Evolutionary conservation across 768 basidiomycete genomes (phyloP).

Genomic region (Psilocybe subaeruginosa): DNA sequence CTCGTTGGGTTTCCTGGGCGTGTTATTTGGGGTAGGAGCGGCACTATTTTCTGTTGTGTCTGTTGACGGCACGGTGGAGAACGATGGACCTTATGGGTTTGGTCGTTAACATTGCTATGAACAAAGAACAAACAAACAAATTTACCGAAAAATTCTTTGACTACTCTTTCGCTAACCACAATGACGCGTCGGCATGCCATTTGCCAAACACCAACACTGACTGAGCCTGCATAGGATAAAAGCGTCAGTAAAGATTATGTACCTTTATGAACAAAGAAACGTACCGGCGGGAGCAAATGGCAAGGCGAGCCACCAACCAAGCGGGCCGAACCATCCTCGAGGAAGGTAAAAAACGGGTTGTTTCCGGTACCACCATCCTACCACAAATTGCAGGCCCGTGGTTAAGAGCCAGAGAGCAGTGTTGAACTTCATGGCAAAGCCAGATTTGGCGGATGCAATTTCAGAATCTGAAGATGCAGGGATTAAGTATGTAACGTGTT

Average conservation of each 20-base stretch:
- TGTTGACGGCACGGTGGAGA: neutral
- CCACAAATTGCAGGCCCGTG: slow-evolving; percentile 80
- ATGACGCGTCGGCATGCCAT: slow-evolving; percentile 93
- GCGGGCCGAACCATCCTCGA: slow-evolving; percentile 85
- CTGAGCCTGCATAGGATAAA: slow-evolving; percentile 61
- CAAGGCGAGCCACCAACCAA: slow-evolving; percentile 86
- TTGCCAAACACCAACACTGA: slow-evolving; percentile 94
- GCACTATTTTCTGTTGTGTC: slow-evolving; percentile 10
- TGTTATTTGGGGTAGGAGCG: slow-evolving; percentile 27
- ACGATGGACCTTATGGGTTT: neutral
- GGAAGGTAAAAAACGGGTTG: slow-evolving; percentile 95
- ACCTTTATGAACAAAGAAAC: slow-evolving; percentile 21
- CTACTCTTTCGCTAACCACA: slow-evolving; percentile 70
- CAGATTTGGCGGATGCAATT: slow-evolving; percentile 57
- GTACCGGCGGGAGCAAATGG: slow-evolving; percentile 89
- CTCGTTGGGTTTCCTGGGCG: slow-evolving; percentile 20
- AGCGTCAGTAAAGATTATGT: neutral
- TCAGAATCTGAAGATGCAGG: slow-evolving; percentile 57
- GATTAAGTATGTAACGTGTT: slow-evolving; percentile 2
- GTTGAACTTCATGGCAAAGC: slow-evolving; percentile 75
- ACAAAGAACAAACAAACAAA: neutral
- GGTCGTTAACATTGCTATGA: neutral
- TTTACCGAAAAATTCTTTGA: slow-evolving; percentile 62
- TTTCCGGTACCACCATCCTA: slow-evolving; percentile 92
- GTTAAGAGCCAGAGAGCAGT: slow-evolving; percentile 79